Evolutionary conservation across 768 basidiomycete genomes (phyloP).

Genomic region (Leccinum ochraceum): DNA sequence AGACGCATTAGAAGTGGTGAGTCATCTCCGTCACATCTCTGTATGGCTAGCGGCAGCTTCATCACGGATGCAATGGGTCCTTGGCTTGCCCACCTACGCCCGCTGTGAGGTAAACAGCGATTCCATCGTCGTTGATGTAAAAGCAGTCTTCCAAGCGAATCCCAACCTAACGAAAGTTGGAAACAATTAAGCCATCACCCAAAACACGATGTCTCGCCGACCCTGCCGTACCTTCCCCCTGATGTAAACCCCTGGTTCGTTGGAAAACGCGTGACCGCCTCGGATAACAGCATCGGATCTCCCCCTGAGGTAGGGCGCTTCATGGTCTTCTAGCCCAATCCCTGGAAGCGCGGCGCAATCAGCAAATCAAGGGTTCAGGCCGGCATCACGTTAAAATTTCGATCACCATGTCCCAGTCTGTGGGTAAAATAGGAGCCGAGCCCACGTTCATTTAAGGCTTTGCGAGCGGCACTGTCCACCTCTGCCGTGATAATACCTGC

Average conservation of each 20-base stretch:
- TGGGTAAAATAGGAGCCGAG: constrained; percentile 73
- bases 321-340: constrained; percentile 83
- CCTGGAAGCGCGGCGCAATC: constrained; percentile 42
- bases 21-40: constrained; percentile 25
- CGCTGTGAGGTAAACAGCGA: constrained; percentile 58
- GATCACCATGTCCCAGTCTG: constrained; percentile 73
- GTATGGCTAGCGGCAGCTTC: constrained; percentile 13
- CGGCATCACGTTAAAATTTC: not conserved
- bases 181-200: constrained; percentile 9
- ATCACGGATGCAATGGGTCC: constrained; percentile 38
- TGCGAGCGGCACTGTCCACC: constrained; percentile 66
- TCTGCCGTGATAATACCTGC: constrained; percentile 50
- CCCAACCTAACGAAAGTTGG: constrained; percentile 52
- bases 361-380: constrained; percentile 17
- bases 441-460: constrained; percentile 42
- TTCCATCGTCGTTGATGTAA: constrained; percentile 57
- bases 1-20: not conserved
- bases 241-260: constrained; percentile 81
- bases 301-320: constrained; percentile 78
- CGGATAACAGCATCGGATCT: constrained; percentile 58
- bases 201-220: not conserved
- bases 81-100: constrained; percentile 61
- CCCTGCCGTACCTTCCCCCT: constrained; percentile 52
- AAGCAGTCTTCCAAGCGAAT: constrained; percentile 86
- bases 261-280: constrained; percentile 73